Evolutionary conservation across 2,329 filamentous ascomycete species (phyloP), one percentile per base, ranked within the genome.

Genomic region (Monosporascus sp.): DNA sequence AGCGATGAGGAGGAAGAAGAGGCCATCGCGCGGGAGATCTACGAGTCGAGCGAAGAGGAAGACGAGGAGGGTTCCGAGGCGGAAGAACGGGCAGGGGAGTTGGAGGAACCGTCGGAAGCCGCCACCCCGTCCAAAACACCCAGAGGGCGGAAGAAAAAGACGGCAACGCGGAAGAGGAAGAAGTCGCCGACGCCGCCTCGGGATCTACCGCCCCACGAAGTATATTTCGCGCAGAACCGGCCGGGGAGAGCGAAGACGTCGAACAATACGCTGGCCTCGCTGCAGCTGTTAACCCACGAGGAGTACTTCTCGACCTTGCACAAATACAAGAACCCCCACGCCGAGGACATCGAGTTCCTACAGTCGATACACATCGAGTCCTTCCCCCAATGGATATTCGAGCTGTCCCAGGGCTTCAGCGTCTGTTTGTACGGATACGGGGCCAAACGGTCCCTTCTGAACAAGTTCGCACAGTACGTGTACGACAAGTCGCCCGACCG

Each of bases 381-480:
- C 0, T 97, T 96, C 67, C 81, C 87, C 2, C 94, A 97, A 67
- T 99, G 94, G 94, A 74, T 81, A 1, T 97, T 97, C 67, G 94
- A 99, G 74, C 80, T 97, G 17, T 78, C 85, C 5, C 85, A 96
- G 67, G 85, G 86, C 22, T 97, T 96, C 75, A 91, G 89, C 64
- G 77, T 97, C 50, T 96, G 94, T 66, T 74, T 97, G 0, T 97
- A 95, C 67, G 94, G 94, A 31, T 96, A 90, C 67, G 94, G 94
- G 1, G 96, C 91, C 2, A 99, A 99, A 71, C 80, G 89, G 36
- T 73, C 77, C 3, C 80, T 97, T 1, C 76, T 93, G 9, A 83
- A 86, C 55, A 78, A 81, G 44, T 95, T 96, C 67, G 91, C 90
- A 1, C 80, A 83, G 52, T 82, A 89, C 68, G 65, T 89, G 15